Evolutionary conservation across 2,329 filamentous ascomycete species (phyloP), one percentile per base, ranked within the genome.

Genomic region (Conoideocrella luteorostrata): DNA sequence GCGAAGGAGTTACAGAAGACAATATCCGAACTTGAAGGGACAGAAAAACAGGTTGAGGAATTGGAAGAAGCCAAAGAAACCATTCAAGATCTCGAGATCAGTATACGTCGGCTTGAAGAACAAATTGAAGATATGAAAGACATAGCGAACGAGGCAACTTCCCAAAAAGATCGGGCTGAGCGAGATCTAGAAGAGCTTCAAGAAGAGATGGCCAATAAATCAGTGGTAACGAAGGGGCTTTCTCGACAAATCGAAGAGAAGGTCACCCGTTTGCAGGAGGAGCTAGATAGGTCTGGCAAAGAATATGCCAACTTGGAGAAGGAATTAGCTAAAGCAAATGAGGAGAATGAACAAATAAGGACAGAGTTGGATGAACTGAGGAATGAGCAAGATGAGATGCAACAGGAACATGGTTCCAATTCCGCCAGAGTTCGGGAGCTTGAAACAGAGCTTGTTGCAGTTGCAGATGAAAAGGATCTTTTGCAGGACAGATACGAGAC

Each of bases 141-240:
- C 11, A 74, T 74, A 51, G 62, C 76, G 15, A 66, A 78, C 29
- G 69, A 77, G 41, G 77, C 79, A 0, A 47, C 72, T 7, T 58
- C 66, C 2, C 71, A 80, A 44, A 78, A 77, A 51, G 68, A 77
- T 18, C 71, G 74, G 23, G 79, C 79, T 2, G 75, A 81, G 52
- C 66, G 64, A 6, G 74, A 84, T 46, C 65, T 84, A 13, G 73
- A 81, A 52, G 79, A 84, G 55, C 70, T 89, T 20, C 84, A 86
- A 49, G 83, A 87, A 43, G 86, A 89, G 54, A 79, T 89, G 74
- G 76, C 84, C 18, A 83, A 90, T 63, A 89, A 88, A 54, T 90
- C 86, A 0, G 75, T 88, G 29, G 79, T 80, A 42, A 86, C 84
- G 11, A 88, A 86, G 57, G 84, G 83, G 2, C 70, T 88, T 7